A percentile compares a stretch with the other conserved stretches of the same genome.
Evolutionary conservation across 805 yeast genomes (phyloP).

Genomic region (Saturnispora silvae): DNA sequence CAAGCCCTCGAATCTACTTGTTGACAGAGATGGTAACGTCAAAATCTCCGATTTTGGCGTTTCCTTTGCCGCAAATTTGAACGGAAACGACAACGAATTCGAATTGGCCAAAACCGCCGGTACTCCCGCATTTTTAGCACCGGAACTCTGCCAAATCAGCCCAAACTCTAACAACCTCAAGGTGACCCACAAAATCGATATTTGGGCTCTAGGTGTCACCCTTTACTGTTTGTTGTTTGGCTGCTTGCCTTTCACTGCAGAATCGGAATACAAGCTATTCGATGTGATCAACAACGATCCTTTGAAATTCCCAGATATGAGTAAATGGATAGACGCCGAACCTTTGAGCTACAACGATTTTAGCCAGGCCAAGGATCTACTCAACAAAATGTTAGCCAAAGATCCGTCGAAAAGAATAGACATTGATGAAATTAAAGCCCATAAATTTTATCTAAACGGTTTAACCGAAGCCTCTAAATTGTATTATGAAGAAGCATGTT

Average conservation of each 20-base stretch:
- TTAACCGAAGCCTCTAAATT: constrained; percentile 20
- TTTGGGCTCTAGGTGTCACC: constrained; percentile 97
- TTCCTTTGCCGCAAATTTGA: constrained; percentile 51
- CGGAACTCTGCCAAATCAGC: constrained; percentile 72
- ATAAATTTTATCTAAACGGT: constrained; percentile 46
- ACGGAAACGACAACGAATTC: constrained; percentile 50
- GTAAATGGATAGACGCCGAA: constrained; percentile 20
- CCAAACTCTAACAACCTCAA: constrained; percentile 31
- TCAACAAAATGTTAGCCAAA: constrained; percentile 53
- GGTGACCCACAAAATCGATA: constrained; percentile 77
- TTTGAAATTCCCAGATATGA: constrained; percentile 44
- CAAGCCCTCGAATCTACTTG: constrained; percentile 84
- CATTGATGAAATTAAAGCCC: constrained; percentile 61
- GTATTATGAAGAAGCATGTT: constrained; percentile 21
- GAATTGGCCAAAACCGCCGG: constrained; percentile 96
- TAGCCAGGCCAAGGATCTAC: constrained; percentile 44
- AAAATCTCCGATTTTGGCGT: constrained; percentile 97
- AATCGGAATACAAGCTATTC: constrained; percentile 75
- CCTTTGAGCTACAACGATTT: constrained; percentile 18
- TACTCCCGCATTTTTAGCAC: constrained; percentile 94
- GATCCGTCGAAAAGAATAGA: constrained; percentile 60
- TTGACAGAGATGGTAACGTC: constrained; percentile 58
- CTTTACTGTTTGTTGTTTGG: constrained; percentile 84
- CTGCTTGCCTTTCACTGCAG: constrained; percentile 78
- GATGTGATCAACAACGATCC: constrained; percentile 62